Evolutionary conservation across 2,329 filamentous ascomycete genomes (phyloP), one percentile per base, ranked within the genome.

Genomic region (Thielaviopsis punctulata): DNA sequence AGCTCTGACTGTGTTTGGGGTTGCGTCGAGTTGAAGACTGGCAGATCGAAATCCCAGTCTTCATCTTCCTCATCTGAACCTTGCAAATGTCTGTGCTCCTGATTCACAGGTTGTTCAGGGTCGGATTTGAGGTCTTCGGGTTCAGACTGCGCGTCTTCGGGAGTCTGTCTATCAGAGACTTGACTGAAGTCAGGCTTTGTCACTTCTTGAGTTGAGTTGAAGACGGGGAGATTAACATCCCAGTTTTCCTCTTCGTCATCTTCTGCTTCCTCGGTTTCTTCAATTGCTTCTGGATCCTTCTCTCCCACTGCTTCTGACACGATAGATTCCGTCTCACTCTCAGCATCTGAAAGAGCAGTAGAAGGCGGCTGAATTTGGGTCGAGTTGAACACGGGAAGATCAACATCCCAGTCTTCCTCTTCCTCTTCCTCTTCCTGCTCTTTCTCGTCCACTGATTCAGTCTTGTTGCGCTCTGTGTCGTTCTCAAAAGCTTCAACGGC

Each of bases 31-130:
- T 52, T 49, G 30, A 55, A 55, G 18, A 55, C 43, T 10, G 49
- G 53, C 9, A 55, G 9, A 36, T 52, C 53, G 23, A 55, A 23
- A 19, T 55, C 50, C 53, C 53, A 52, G 33, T 52, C 46, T 12
- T 51, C 39, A 22, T 54, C 52, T 1, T 52, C 52, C 19, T 52
- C 53, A 1, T 52, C 53, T 9, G 5, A 15, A 2, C 7, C 19
- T 41, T 41, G n/a, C 2, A 19, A 9, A n/a, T 7, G 13, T 5
- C 19, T 18, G 7, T 41, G n/a, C n/a, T 9, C 19, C n/a, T 3
- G 36, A 4, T 41, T 19, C 19, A 18, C 36, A 15, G 36, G 36
- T 18, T 41, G 4, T 3, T 19, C n/a, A 39, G 33, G 5, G 6
- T 33, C 27, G 27, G 27, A 13, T 13, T 3, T 33, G 8, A 4